Conservation (phyloP, 441 rosid species). For the Bocquillonia castaneifolia region DNA sequence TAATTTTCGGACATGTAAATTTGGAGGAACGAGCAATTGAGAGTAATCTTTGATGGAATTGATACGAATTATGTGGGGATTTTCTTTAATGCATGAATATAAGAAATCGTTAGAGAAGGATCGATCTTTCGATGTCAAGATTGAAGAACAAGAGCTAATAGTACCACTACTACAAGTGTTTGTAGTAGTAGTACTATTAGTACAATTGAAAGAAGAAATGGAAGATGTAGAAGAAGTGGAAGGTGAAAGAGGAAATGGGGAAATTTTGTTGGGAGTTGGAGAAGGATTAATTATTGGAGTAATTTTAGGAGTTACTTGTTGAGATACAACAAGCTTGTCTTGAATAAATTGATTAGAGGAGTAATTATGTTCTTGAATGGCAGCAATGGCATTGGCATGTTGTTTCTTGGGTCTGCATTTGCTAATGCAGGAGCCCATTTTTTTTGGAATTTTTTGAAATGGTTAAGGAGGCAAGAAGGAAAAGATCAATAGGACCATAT, state of each 20-base stretch:
- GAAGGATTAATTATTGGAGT: not conserved
- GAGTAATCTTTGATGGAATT: constrained; percentile 55
- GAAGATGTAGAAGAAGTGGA: constrained; percentile 33
- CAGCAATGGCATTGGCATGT: too few species aligned
- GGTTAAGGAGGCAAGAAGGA: not conserved
- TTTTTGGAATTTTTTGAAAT: constrained; percentile 5
- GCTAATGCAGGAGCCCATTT: constrained; percentile 86
- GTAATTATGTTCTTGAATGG: constrained; percentile 31
- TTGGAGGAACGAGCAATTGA: constrained; percentile 27
- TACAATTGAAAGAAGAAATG: constrained; percentile 29
- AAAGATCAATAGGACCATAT: not conserved
- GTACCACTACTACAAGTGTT: constrained; percentile 26
- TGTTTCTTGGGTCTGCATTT: constrained; percentile 52
- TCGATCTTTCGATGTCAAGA: constrained; percentile 48
- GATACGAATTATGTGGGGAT: constrained; percentile 59
- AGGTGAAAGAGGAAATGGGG: constrained; percentile 44
- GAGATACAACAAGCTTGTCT: constrained; percentile 62
- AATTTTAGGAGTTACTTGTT: constrained; percentile 25
- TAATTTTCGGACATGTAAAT: constrained; percentile 18
- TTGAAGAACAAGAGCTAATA: constrained; percentile 39
- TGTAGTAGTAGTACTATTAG: constrained; percentile 26
- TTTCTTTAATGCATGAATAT: constrained; percentile 67
- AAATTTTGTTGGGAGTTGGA: constrained; percentile 25
- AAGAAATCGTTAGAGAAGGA: constrained; percentile 78
- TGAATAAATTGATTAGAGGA: constrained; percentile 32